These are phyloP conservation scores for Ceratocystis eucalypticola DNA, from an alignment of 2,329 filamentous ascomycete species.

Conservation along the genomic window DNA sequence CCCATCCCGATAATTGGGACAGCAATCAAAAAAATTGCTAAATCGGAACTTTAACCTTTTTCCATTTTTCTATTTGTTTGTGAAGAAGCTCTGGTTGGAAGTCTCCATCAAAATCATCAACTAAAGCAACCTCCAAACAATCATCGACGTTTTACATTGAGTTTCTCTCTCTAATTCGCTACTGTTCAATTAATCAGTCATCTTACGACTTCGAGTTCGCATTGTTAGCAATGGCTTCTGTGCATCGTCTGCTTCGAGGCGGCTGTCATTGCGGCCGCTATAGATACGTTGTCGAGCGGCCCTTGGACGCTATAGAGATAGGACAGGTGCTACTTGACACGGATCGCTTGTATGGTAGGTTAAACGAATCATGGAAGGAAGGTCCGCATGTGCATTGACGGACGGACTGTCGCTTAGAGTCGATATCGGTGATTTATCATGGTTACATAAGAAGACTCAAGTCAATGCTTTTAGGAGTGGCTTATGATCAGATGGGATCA, in stretches of 20 bases:
- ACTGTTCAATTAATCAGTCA: too few species aligned
- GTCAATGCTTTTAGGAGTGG: background rate
- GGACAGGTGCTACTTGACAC: constrained; percentile 66
- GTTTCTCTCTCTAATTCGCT: background rate
- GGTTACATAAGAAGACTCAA: background rate
- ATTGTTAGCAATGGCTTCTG: background rate
- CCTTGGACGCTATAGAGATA: constrained; percentile 39
- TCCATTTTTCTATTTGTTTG: background rate
- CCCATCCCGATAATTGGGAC: background rate
- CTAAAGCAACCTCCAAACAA: background rate
- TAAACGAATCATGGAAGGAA: background rate
- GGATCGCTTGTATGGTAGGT: constrained; percentile 57
- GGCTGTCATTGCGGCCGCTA: constrained; percentile 79
- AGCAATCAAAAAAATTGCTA: background rate
- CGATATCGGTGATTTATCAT: background rate
- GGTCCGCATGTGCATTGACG: background rate
- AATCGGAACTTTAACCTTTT: background rate
- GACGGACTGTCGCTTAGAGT: too few species aligned
- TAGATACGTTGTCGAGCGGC: constrained; percentile 61
- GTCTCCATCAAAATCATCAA: background rate
- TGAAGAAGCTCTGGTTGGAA: background rate
- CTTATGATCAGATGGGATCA: background rate
- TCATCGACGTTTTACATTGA: background rate
- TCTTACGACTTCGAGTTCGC: background rate
- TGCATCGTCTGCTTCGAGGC: constrained; percentile 35